A percentile compares a stretch with the other conserved stretches of the same genome.
phyloP scores from a whole-genome alignment of 768 basidiomycete genomes.

The Mycena alexandri region DNA sequence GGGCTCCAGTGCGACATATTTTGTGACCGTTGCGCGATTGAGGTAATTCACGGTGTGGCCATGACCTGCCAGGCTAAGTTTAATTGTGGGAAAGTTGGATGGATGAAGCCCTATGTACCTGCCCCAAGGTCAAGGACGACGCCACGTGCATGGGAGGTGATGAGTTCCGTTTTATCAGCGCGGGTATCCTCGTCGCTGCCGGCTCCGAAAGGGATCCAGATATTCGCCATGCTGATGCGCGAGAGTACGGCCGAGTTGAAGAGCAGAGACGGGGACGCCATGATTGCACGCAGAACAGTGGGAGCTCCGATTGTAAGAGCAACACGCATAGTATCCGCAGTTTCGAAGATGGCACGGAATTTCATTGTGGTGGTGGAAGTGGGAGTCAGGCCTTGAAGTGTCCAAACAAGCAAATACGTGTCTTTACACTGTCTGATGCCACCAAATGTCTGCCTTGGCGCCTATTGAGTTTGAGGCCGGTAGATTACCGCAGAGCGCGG shows the following conservation, averaged over 20 bases:
- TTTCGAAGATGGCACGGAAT: slow-evolving; percentile 17
- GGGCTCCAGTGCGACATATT: slow-evolving; percentile 81
- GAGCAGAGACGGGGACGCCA: slow-evolving; percentile 56
- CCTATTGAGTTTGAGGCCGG: neutral
- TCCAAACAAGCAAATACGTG: slow-evolving; percentile 17
- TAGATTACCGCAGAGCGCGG: neutral
- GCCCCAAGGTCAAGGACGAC: slow-evolving; percentile 78
- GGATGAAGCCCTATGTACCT: slow-evolving; percentile 53
- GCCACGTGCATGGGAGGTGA: slow-evolving; percentile 68
- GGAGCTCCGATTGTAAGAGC: slow-evolving; percentile 59
- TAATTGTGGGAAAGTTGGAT: neutral
- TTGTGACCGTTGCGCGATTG: slow-evolving; percentile 63
- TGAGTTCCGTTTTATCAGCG: slow-evolving; percentile 58
- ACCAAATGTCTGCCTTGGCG: neutral
- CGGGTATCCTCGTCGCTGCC: slow-evolving; percentile 57
- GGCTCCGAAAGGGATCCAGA: slow-evolving; percentile 68
- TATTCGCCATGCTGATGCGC: slow-evolving; percentile 66
- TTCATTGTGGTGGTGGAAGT: slow-evolving; percentile 9
- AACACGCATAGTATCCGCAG: slow-evolving; percentile 45
- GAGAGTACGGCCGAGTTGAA: slow-evolving; percentile 60
- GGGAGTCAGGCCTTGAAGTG: slow-evolving; percentile 1
- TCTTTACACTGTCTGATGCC: slow-evolving; percentile 16
- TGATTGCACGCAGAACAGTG: slow-evolving; percentile 47
- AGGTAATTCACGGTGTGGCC: slow-evolving; percentile 77
- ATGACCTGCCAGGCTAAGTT: slow-evolving; percentile 55